phyloP scores from a whole-genome alignment of 306 rosid genomes.

The Pyrus bretschneideri region DNA sequence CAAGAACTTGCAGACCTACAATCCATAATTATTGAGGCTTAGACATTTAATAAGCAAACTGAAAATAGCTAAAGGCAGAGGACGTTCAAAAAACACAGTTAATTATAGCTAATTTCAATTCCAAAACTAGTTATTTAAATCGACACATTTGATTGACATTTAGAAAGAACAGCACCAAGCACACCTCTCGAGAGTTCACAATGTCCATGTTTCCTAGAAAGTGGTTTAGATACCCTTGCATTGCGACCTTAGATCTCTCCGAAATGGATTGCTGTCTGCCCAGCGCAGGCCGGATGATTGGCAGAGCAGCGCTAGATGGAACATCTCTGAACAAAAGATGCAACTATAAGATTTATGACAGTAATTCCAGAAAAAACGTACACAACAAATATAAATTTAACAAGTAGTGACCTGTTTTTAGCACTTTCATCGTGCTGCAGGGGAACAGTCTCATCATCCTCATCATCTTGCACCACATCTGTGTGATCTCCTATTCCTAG shows the following conservation, averaged over 20 bases:
- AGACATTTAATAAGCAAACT: background rate
- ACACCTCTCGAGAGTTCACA: conserved; percentile 95
- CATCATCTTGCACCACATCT: conserved; percentile 70
- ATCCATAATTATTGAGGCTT: conserved; percentile 12
- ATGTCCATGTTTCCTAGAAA: conserved; percentile 87
- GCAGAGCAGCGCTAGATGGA: conserved; percentile 96
- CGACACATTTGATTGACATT: background rate
- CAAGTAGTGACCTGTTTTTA: conserved; percentile 53
- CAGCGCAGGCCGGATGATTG: conserved; percentile 87
- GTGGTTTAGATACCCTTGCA: conserved; percentile 98
- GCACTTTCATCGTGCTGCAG: conserved; percentile 67
- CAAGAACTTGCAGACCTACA: conserved; percentile 95
- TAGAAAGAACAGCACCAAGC: conserved; percentile 24
- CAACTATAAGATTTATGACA: conserved; percentile 16
- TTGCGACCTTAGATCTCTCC: conserved; percentile 85
- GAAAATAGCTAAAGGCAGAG: background rate
- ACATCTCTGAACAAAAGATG: conserved; percentile 74
- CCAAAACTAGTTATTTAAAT: background rate
- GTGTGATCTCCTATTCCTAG: conserved; percentile 96
- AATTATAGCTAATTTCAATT: background rate
- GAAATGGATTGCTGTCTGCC: conserved; percentile 91
- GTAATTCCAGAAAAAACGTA: conserved; percentile 9
- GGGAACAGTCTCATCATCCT: conserved; percentile 68
- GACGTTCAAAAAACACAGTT: background rate
- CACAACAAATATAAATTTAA: background rate